Percentiles rank a stretch among this genome's conserved stretches.
phyloP scores from a whole-genome alignment of 1,284 basidiomycete genomes.

The Cutaneotrichosporon daszewskae region DNA sequence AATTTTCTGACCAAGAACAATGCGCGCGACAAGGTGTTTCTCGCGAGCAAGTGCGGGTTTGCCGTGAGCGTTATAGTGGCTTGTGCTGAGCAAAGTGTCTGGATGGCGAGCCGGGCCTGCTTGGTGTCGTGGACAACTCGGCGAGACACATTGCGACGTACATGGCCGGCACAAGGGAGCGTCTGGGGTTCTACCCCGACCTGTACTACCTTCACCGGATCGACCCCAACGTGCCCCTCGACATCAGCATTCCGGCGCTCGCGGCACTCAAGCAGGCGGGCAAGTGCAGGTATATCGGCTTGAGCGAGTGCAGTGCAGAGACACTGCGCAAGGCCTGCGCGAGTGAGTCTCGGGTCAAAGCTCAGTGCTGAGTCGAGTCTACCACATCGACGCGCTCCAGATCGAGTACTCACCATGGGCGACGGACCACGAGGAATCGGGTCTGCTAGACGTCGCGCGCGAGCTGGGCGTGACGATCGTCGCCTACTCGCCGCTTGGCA shows the following conservation, averaged over 20 bases:
- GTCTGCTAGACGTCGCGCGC: conserved; percentile 44
- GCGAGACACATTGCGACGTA: conserved; percentile 38
- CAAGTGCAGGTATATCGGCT: conserved; percentile 46
- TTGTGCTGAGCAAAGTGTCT: neutral
- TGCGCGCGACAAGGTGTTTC: conserved; percentile 42
- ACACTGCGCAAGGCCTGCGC: conserved; percentile 59
- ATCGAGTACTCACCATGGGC: conserved; percentile 50
- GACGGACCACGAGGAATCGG: conserved; percentile 46
- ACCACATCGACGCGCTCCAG: conserved; percentile 48
- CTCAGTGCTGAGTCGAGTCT: conserved; percentile 22
- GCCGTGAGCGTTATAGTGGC: conserved; percentile 12
- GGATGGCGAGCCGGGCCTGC: conserved; percentile 5
- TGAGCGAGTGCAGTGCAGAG: conserved; percentile 56
- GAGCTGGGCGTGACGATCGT: conserved; percentile 46
- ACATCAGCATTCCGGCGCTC: conserved; percentile 38
- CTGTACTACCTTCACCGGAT: conserved; percentile 49
- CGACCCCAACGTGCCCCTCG: conserved; percentile 35
- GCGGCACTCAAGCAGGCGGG: conserved; percentile 44
- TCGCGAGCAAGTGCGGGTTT: conserved; percentile 47
- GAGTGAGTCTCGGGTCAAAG: conserved; percentile 19
- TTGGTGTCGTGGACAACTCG: conserved; percentile 22
- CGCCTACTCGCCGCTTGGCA: conserved; percentile 46
- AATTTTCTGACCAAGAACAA: conserved; percentile 36
- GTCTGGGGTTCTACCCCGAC: conserved; percentile 44
- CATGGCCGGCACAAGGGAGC: conserved; percentile 35